phyloP scores from a whole-genome alignment of 768 basidiomycete genomes.

The Agaricus sinodeliciosus region DNA sequence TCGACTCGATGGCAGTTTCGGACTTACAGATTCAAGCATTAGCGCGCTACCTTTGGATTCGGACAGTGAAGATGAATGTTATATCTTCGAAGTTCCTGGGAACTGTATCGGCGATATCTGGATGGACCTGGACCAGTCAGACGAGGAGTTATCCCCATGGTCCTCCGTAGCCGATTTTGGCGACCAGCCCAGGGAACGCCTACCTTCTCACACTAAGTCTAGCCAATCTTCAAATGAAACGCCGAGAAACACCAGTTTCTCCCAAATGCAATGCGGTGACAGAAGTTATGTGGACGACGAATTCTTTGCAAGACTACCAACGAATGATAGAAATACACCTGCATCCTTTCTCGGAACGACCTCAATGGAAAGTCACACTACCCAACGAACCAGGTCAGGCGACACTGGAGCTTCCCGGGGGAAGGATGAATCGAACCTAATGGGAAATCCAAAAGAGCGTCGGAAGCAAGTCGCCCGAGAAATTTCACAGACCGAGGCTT shows the following conservation, averaged over 20 bases:
- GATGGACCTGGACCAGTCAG: background rate
- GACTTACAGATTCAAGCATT: background rate
- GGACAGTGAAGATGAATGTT: background rate
- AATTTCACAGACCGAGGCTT: background rate
- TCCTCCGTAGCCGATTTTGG: background rate
- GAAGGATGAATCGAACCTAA: slow-evolving; percentile 1
- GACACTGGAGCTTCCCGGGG: slow-evolving; percentile 4
- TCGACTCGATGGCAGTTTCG: background rate
- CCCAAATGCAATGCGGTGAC: background rate
- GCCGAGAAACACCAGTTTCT: background rate
- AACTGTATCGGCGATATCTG: background rate
- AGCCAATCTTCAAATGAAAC: background rate
- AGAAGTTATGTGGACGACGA: background rate
- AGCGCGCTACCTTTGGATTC: background rate
- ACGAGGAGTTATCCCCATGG: background rate
- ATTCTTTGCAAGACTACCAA: background rate
- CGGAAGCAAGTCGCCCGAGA: slow-evolving; percentile 1
- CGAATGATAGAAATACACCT: background rate
- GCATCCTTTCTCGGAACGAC: background rate
- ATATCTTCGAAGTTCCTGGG: background rate
- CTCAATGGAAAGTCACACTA: background rate
- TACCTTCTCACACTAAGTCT: background rate
- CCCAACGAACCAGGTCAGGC: slow-evolving; percentile 5
- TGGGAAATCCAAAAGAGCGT: background rate
- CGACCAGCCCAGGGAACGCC: background rate